Conservation (phyloP, 1,284 basidiomycete species). For the Pascua sp. region DNA sequence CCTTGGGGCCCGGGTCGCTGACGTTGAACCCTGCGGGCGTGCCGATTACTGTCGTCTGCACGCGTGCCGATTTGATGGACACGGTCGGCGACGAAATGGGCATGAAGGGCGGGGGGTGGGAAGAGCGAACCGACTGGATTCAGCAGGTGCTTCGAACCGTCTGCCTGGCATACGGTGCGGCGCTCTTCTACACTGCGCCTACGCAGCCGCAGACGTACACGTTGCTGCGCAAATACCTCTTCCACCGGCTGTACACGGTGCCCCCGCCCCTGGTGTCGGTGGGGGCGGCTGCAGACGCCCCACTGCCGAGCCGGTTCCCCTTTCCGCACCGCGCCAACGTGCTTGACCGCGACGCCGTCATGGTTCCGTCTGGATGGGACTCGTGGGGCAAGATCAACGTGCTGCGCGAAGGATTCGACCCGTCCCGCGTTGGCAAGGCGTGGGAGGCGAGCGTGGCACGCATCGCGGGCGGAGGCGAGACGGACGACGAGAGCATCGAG, state of each 20-base stretch:
- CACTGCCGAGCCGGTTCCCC: slow-evolving; percentile 65
- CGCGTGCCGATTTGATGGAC: slow-evolving; percentile 85
- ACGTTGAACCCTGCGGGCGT: slow-evolving; percentile 79
- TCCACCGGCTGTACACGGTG: slow-evolving; percentile 75
- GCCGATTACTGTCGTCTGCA: slow-evolving; percentile 84
- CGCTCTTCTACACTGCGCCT: slow-evolving; percentile 84
- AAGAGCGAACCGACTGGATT: slow-evolving; percentile 90
- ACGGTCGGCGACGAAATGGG: slow-evolving; percentile 61
- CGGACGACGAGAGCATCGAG: slow-evolving; percentile 35
- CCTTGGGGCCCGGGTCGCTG: slow-evolving; percentile 71
- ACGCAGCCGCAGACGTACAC: slow-evolving; percentile 70
- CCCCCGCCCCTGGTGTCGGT: slow-evolving; percentile 26
- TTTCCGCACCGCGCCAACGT: slow-evolving; percentile 85
- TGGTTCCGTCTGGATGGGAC: slow-evolving; percentile 95
- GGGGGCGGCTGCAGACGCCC: slow-evolving; percentile 10
- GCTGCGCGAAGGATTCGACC: slow-evolving; percentile 85
- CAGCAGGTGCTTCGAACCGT: slow-evolving; percentile 92
- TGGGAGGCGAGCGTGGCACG: slow-evolving; percentile 61
- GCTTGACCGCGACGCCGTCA: slow-evolving; percentile 83
- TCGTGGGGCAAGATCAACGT: slow-evolving; percentile 94
- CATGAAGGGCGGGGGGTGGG: slow-evolving; percentile 72
- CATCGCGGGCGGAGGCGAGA: slow-evolving; percentile 50
- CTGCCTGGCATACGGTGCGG: slow-evolving; percentile 89
- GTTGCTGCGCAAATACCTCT: slow-evolving; percentile 75
- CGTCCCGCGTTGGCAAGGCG: slow-evolving; percentile 71